Evolutionary conservation across 2,329 filamentous ascomycete species (phyloP).

Genomic region (Atkinsonella hypoxylon): DNA sequence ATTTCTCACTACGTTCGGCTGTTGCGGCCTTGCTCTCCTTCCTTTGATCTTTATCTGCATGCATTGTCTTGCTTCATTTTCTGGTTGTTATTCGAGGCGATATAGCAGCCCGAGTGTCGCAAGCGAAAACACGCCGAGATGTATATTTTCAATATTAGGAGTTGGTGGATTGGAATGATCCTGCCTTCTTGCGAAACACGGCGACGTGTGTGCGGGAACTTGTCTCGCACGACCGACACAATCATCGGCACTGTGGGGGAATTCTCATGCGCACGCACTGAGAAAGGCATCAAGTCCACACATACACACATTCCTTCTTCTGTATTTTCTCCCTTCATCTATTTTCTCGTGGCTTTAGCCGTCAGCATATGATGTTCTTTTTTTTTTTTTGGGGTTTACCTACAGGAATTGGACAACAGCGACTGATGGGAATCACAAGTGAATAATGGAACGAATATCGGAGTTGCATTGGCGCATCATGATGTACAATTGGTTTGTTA

Average conservation of each 20-base stretch:
- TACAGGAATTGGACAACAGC: conserved; percentile 8
- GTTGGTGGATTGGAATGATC: not conserved
- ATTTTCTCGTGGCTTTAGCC: too few relatives aligned
- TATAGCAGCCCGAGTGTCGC: not conserved
- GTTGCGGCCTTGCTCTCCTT: not conserved
- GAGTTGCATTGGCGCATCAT: conserved; percentile 16
- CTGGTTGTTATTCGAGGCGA: not conserved
- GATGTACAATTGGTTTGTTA: conserved; percentile 11
- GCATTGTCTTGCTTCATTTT: not conserved
- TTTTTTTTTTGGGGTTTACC: conserved; percentile 5
- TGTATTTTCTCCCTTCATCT: not conserved
- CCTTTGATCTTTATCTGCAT: not conserved
- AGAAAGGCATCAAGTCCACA: not conserved
- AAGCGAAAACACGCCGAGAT: not conserved
- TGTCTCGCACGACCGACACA: not conserved
- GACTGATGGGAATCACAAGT: conserved; percentile 10
- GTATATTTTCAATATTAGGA: not conserved
- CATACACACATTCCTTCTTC: not conserved
- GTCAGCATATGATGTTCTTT: not conserved
- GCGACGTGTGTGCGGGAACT: not conserved
- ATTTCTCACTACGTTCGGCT: not conserved
- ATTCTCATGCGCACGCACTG: not conserved
- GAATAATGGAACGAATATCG: conserved; percentile 12
- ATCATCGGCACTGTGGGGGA: not conserved
- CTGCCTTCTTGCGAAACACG: not conserved